phyloP scores from a whole-genome alignment of 805 yeast species.

The Candida pini region DNA sequence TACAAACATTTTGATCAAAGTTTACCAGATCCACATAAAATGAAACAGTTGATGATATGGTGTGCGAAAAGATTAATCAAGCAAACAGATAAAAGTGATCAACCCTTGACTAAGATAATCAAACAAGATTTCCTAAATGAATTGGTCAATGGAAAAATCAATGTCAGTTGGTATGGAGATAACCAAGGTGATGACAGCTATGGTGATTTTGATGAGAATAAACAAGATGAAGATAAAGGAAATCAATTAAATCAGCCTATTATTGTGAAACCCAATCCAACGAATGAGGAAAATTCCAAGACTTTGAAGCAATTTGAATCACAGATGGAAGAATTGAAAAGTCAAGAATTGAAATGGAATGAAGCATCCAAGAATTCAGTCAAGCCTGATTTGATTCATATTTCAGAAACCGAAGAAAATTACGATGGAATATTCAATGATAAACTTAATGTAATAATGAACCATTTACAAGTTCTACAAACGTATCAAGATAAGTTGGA shows the following conservation, averaged over 20 bases:
- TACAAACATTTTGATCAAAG: constrained; percentile 57
- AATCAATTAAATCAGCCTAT: constrained; percentile 21
- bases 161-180: constrained; percentile 64
- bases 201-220: too few species aligned
- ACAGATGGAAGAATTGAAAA: constrained; percentile 37
- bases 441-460: constrained; percentile 7
- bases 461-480: constrained; percentile 10
- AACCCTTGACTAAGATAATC: constrained; percentile 56
- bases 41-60: constrained; percentile 69
- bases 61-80: constrained; percentile 46
- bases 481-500: constrained; percentile 6
- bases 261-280: constrained; percentile 50
- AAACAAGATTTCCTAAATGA: constrained; percentile 58
- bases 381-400: constrained; percentile 10
- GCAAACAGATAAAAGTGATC: constrained; percentile 18
- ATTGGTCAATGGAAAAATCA: constrained; percentile 51
- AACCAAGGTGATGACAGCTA: constrained; percentile 22
- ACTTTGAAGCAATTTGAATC: constrained; percentile 41
- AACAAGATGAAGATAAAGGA: constrained; percentile 7
- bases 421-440: constrained; percentile 3
- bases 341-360: constrained; percentile 45
- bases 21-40: constrained; percentile 65
- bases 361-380: constrained; percentile 3
- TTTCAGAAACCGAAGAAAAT: constrained; percentile 7
- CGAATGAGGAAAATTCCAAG: constrained; percentile 46